phyloP scores from a whole-genome alignment of 371 early-diverging fungal species.

The Rhizopus arrhizus region DNA sequence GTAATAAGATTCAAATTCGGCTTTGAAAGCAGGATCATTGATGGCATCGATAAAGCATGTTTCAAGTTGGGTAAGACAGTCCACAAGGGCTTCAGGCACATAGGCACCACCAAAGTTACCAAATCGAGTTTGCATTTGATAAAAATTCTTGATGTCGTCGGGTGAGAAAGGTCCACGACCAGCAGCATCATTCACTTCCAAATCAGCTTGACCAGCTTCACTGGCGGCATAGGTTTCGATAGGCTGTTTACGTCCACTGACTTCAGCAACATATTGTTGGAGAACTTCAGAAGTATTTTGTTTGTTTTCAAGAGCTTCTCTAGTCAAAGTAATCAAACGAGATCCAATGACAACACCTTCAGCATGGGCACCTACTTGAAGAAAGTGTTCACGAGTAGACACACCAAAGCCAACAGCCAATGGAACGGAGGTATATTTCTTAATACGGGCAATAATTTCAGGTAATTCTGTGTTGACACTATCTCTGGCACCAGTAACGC shows the following conservation, averaged over 20 bases:
- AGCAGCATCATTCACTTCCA: conserved; percentile 36
- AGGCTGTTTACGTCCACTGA: conserved; percentile 57
- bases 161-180: conserved; percentile 28
- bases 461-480: conserved; percentile 74
- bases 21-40: conserved; percentile 85
- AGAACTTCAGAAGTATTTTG: conserved; percentile 56
- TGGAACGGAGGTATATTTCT: conserved; percentile 74
- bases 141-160: conserved; percentile 45
- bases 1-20: conserved; percentile 88
- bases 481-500: conserved; percentile 85
- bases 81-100: conserved; percentile 93
- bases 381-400: conserved; percentile 84
- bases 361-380: conserved; percentile 78
- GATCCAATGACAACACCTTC: conserved; percentile 97
- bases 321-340: conserved; percentile 80
- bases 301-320: conserved; percentile 55
- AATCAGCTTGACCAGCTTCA: conserved; percentile 38
- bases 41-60: conserved; percentile 76
- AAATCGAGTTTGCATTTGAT: conserved; percentile 74
- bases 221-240: conserved; percentile 30
- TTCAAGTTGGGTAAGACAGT: conserved; percentile 90
- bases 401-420: conserved; percentile 98
- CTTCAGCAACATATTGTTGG: conserved; percentile 63
- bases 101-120: conserved; percentile 97
- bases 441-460: conserved; percentile 73